Base-by-base conservation (phyloP, 495 filamentous ascomycete genomes). In the Corynascus novoguineensis region DNA sequence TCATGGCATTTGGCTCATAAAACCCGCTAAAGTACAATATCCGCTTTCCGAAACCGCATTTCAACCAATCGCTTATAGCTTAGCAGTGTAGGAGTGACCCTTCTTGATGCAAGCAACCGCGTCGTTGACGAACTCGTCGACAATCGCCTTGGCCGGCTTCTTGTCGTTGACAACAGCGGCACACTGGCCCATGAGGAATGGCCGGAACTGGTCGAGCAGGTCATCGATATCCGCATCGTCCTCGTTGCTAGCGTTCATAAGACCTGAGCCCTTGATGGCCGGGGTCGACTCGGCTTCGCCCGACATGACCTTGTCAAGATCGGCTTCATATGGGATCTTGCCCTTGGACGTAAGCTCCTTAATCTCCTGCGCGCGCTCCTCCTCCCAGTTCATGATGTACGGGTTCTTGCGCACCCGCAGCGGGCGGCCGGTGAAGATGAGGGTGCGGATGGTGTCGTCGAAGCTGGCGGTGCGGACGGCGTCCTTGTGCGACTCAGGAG, bases 391-490 rank as follows among this genome's bases (percentile, higher is more conserved):
- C 66, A 82, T 55, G 66, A 98, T 97, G 73, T 97, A 98, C 8
- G 83, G 64, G 76, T 97, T 98, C 63, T 83, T 92, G 61, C 92
- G 86, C 54, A 98, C 93, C 59, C 93, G 88, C 58, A 98, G 78
- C 38, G 93, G 93, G 44, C 93, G 89, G 49, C 93, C 91, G 57
- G 93, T 98, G 82, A 97, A 98, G 73, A 98, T 98, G 63, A 97
- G 89, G 19, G 93, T 98, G 58, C 89, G 87, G 65, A 97, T 79
- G 62, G 92, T 97, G 72, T 97, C 93, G 75, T 96, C 89, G 71
- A 91, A 96, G 57, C 87, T 83, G 58, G 92, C 81, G 34, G 93
- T 97, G 66, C 86, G 82, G 50, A 98, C 93, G 51, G 93, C 90
- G 78, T 98, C 95, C 76, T 98, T 93, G 78, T 98, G 93, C 31